Evolutionary conservation across 768 basidiomycete species (phyloP).

Genomic region (Hortiboletus flavorubellus): DNA sequence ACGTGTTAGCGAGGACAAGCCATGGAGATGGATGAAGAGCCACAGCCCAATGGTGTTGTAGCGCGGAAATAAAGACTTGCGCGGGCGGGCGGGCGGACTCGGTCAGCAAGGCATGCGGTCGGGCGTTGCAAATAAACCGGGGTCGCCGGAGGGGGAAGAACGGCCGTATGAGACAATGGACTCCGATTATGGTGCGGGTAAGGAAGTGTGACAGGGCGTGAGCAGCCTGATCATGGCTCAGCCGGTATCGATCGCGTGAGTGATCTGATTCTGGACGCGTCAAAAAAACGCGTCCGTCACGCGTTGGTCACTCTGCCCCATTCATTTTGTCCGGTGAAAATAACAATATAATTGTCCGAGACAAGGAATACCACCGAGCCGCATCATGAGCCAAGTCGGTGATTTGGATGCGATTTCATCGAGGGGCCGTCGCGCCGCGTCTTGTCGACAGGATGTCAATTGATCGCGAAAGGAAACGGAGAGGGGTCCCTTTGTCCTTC

Average conservation of each 20-base stretch:
- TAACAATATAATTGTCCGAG: slow-evolving; percentile 9
- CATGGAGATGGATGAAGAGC: slow-evolving; percentile 9
- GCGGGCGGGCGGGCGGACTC: slow-evolving; percentile 13
- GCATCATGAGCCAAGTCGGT: not conserved
- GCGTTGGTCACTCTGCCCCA: slow-evolving; percentile 19
- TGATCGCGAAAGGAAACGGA: not conserved
- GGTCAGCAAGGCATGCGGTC: slow-evolving; percentile 18
- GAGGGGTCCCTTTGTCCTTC: not conserved
- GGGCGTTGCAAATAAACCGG: slow-evolving; percentile 28
- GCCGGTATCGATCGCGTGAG: slow-evolving; percentile 16
- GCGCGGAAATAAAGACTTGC: slow-evolving; percentile 25
- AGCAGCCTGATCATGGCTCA: not conserved
- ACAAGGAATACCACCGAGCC: slow-evolving; percentile 18
- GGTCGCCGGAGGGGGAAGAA: slow-evolving; percentile 20
- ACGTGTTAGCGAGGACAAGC: slow-evolving; percentile 22
- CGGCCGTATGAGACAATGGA: slow-evolving; percentile 25
- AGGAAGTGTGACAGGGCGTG: slow-evolving; percentile 13
- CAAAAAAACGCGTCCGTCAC: slow-evolving; percentile 26
- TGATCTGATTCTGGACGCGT: slow-evolving; percentile 20
- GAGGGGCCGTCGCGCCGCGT: not conserved
- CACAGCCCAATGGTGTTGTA: slow-evolving; percentile 10
- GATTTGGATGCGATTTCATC: slow-evolving; percentile 15
- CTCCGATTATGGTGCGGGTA: slow-evolving; percentile 19
- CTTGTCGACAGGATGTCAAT: slow-evolving; percentile 10
- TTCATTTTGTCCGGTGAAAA: slow-evolving; percentile 13